Percentiles rank a stretch among this genome's conserved stretches.
Conservation (phyloP, 179 eudicot species). For the Nepenthes alata region DNA sequence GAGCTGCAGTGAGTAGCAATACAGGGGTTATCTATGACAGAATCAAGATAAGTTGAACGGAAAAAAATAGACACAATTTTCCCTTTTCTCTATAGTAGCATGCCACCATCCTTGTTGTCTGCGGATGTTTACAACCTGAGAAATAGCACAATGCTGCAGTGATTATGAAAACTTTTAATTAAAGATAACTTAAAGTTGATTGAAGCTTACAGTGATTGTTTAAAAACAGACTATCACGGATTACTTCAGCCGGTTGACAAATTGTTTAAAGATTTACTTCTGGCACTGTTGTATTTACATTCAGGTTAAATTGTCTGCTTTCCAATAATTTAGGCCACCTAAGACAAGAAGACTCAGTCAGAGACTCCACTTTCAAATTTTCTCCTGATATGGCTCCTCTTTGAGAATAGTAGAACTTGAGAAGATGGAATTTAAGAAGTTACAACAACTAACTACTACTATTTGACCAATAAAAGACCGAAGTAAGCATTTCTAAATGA, state of each 20-base stretch:
- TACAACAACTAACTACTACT: neutral
- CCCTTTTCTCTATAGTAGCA: conserved; percentile 5
- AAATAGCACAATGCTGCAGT: neutral
- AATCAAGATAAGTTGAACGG: neutral
- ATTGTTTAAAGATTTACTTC: conserved; percentile 8
- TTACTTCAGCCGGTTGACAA: conserved; percentile 6
- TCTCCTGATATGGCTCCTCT: conserved; percentile 12
- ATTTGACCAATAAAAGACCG: neutral
- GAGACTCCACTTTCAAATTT: conserved; percentile 9
- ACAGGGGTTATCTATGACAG: neutral
- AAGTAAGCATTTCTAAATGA: neutral
- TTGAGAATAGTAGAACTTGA: conserved; percentile 10
- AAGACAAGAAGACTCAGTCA: conserved; percentile 8
- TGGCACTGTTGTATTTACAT: conserved; percentile 17
- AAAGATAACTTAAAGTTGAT: neutral
- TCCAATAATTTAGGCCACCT: conserved; percentile 17
- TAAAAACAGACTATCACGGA: conserved; percentile 11
- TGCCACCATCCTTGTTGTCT: neutral
- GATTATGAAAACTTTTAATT: neutral
- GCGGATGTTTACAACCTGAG: conserved; percentile 11
- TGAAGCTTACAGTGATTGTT: conserved; percentile 13
- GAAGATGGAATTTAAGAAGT: conserved; percentile 1
- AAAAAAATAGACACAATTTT: conserved; percentile 10
- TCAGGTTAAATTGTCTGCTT: conserved; percentile 13
- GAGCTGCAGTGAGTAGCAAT: neutral